Base-by-base conservation (phyloP, 108 stramenopile species). In the Skeletonema costatum region DNA sequence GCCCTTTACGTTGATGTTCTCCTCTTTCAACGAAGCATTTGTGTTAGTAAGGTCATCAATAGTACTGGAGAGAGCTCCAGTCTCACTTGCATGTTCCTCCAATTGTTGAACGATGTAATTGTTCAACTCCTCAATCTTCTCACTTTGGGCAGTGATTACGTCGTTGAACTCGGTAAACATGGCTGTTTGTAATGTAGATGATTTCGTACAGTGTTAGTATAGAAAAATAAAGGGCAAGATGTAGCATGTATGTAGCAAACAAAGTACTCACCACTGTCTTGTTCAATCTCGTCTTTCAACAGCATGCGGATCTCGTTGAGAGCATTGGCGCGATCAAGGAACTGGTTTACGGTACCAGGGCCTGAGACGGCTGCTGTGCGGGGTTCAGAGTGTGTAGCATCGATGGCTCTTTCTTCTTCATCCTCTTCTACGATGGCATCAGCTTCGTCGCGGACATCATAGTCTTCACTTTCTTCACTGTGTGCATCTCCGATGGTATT, bases 231-330 rank as follows among this genome's bases (percentile, higher is more conserved):
- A 56, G 2, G 53, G 19, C 17, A 9, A 21, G 6, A 56, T 41
- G 25, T 1, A 56, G 44, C 16, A 46, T 46, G 14, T 4, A 46
- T 46, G 3, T 46, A 46, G 44, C 44, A 46, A 46, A 16, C 44
- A n/a, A 16, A 46, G 44, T 46, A 56, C 53, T 56, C 53, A 56
- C 53, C 53, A 25, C 53, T 56, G 53, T 56, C 53, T 56, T 56
- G 53, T 29, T 56, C 53, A 6, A 56, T 56, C 53, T 56, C 53
- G 29, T 56, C 25, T 25, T 56, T 56, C 53, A 56, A 56, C 7
- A 56, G 25, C 53, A 25, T 29, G 53, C 53, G 53, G 21, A 56
- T 56, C 53, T 56, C 53, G 25, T 25, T 56, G 21, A 56, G 21
- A 25, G 53, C 53, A 25, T 56, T 56, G 19, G 53, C 53, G 2